These are phyloP conservation scores for Phellopilus nigrolimitatus DNA, from an alignment of 1,284 basidiomycete species.

Conservation along the genomic window DNA sequence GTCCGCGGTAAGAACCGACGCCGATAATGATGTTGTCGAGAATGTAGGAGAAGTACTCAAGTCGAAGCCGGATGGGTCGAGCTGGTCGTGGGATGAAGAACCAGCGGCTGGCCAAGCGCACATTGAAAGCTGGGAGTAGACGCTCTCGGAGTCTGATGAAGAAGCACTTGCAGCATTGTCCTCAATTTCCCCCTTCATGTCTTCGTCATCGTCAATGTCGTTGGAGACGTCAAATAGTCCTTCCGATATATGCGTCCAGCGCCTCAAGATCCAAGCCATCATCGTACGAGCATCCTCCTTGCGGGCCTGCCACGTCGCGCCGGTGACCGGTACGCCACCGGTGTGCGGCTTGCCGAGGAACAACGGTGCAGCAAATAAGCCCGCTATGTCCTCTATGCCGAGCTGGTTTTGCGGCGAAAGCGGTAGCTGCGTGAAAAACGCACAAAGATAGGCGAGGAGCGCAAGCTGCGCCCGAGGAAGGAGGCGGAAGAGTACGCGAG, in stretches of 20 bases:
- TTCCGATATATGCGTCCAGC: constrained; percentile 14
- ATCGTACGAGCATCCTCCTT: constrained; percentile 15
- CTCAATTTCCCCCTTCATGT: background rate
- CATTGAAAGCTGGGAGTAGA: background rate
- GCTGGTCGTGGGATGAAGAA: background rate
- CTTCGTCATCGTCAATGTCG: background rate
- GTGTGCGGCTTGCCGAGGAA: constrained; percentile 9
- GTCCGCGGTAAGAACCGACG: background rate
- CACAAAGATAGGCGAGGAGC: constrained; percentile 56
- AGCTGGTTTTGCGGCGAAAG: constrained; percentile 13
- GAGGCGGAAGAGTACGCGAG: constrained; percentile 54
- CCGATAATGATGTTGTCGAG: background rate
- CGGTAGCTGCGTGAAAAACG: constrained; percentile 42
- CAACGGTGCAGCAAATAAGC: constrained; percentile 13
- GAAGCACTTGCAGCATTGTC: background rate
- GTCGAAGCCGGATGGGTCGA: background rate
- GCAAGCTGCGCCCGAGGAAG: constrained; percentile 53
- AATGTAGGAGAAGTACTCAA: background rate
- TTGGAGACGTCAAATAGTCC: constrained; percentile 4
- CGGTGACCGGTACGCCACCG: background rate
- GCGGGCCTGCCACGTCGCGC: background rate
- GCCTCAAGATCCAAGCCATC: constrained; percentile 15
- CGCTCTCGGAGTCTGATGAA: constrained; percentile 11
- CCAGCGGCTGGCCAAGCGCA: background rate
- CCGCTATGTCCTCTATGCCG: constrained; percentile 12